Base-by-base conservation (phyloP, 192 early-diverging fungal species). In the Rhizophagus clarus region DNA sequence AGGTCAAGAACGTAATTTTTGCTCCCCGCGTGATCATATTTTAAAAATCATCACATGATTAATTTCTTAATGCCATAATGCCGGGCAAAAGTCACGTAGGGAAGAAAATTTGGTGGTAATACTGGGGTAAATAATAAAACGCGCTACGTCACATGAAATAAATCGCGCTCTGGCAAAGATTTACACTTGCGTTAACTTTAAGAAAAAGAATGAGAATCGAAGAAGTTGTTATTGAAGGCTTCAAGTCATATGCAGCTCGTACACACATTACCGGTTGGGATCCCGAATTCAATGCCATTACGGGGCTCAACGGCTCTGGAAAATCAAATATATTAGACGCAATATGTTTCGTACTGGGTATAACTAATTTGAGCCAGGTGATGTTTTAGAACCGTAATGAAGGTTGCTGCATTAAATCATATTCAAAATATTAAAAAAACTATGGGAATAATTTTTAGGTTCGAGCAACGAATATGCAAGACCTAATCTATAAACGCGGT, bases 271-370 rank as follows among this genome's bases (percentile, higher is more conserved):
- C 95, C 32, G 95, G 95, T n/a, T 99, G 97, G 97, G 98, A 99
- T 87, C 91, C 94, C 3, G 90, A 95, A 80, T 99, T 99, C 84
- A 99, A 98, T 81, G 97, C 98, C 37, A 98, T 99, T 81, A 99
- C 98, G 10, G 98, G 98, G 22, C 88, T 99, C 26, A 99, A 99
- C 84, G 98, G 98, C 14, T 96, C 95, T 2, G 98, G 98, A 47
- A 99, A 99, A 81, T 98, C 97, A 28, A 99, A 99, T 86, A 95
- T 99, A 80, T 88, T 99, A 26, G 98, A 99, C 83, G 93, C 98
- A 40, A 98, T 99, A 77, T 99, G 98, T 82, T 99, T 99, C 85
- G 97, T 99, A 7, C 86, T 99, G 49, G 98, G 98, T 7, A 97
- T 99, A 72, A 94, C 94, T 74, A 96, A 95, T 74, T 89, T 97